Conservation (phyloP, 2,329 filamentous ascomycete species). For the Neoascochyta sp. region DNA sequence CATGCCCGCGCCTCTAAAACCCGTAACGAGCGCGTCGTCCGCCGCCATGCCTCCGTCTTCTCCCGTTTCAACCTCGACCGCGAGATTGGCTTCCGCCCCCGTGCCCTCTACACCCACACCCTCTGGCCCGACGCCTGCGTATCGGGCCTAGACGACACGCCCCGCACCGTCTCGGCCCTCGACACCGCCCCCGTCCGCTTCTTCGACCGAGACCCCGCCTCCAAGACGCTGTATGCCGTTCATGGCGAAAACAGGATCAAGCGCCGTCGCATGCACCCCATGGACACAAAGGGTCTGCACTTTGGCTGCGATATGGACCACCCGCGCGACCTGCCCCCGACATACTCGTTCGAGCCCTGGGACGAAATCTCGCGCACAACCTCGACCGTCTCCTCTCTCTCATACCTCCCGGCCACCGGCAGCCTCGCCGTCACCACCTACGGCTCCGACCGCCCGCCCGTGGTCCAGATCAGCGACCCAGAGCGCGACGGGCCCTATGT, state of each 20-base stretch:
- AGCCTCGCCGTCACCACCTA: conserved; percentile 29
- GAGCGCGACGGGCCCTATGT: conserved; percentile 24
- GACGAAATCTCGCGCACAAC: conserved; percentile 21
- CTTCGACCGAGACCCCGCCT: conserved; percentile 27
- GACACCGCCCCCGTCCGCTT: conserved; percentile 8
- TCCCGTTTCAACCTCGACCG: conserved; percentile 19
- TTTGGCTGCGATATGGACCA: neutral
- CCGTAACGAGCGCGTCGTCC: conserved; percentile 24
- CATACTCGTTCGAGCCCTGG: conserved; percentile 19
- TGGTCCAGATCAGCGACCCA: conserved; percentile 25
- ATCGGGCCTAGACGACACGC: conserved; percentile 8
- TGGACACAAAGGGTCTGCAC: conserved; percentile 1
- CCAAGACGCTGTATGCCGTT: conserved; percentile 22
- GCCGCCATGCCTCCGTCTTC: conserved; percentile 15
- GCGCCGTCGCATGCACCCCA: conserved; percentile 6
- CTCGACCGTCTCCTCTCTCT: conserved; percentile 30
- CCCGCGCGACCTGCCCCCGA: conserved; percentile 2
- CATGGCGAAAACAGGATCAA: conserved; percentile 23
- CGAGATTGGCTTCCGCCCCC: conserved; percentile 24
- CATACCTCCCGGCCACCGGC: conserved; percentile 25
- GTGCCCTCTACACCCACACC: conserved; percentile 15
- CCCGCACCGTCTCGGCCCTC: conserved; percentile 9
- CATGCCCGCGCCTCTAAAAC: conserved; percentile 9
- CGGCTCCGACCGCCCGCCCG: conserved; percentile 27
- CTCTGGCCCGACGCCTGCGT: conserved; percentile 29